Conservation (phyloP, 1,284 basidiomycete genomes). For the Volvariella surrecta region DNA sequence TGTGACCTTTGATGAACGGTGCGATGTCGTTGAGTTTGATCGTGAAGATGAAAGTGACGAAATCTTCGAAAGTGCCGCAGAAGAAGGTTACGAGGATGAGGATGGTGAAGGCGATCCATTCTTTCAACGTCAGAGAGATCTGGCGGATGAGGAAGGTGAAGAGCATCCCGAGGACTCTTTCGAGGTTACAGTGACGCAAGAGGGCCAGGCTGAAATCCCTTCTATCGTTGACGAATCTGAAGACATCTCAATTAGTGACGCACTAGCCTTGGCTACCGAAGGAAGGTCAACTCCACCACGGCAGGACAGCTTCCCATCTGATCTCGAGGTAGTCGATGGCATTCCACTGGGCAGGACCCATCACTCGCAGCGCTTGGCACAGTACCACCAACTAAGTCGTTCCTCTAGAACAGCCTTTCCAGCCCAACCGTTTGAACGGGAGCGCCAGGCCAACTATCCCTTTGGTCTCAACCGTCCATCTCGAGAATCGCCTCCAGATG, state of each 20-base stretch:
- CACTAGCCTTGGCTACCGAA: conserved; percentile 11
- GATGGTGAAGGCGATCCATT: conserved; percentile 19
- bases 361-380: conserved; percentile 44
- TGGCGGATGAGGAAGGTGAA: conserved; percentile 13
- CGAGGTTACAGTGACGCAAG: conserved; percentile 26
- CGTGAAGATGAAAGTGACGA: conserved; percentile 49
- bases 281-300: conserved; percentile 22
- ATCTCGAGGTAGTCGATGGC: conserved; percentile 53
- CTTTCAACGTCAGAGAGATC: conserved; percentile 13
- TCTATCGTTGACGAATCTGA: conserved; percentile 56
- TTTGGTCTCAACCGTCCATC: conserved; percentile 21
- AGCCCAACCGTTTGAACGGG: conserved; percentile 11
- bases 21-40: conserved; percentile 86
- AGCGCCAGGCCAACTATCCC: conserved; percentile 15
- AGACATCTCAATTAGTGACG: conserved; percentile 15
- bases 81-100: conserved; percentile 21
- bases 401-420: conserved; percentile 17
- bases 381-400: conserved; percentile 23
- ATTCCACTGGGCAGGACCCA: conserved; percentile 65
- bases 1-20: conserved; percentile 80
- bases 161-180: conserved; percentile 21
- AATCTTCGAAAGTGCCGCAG: conserved; percentile 24
- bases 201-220: conserved; percentile 13
- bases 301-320: conserved; percentile 32
- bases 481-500: conserved; percentile 17